Evolutionary conservation across 805 yeast genomes (phyloP), one percentile per base, ranked within the genome.

Genomic region (Candida corydali): DNA sequence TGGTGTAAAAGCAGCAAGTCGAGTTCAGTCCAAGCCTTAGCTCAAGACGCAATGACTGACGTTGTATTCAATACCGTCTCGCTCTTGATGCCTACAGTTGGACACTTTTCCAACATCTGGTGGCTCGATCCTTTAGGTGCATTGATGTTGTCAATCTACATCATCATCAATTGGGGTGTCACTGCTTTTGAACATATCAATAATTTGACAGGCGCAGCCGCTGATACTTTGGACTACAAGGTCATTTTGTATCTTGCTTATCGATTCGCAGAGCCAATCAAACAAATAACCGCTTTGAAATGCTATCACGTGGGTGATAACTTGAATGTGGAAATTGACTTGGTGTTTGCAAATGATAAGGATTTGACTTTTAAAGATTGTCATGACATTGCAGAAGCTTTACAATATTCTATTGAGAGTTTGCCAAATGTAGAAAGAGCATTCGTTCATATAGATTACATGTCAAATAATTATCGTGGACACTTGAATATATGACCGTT

Each of bases 111-210:
- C 12, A 55, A 69, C 14, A 48, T 70, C 12, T 80, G 86, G 82
- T 81, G 87, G 86, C 49, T 81, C 29, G 94, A 84, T 60, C 78
- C 93, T 1, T 46, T 76, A 3, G 93, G 94, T 11, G 94, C 94
- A 0, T 55, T 82, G 23, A 15, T 71, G 1, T 65, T 84, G 32
- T 79, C 86, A 9, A 32, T 72, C 6, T 84, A 82, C 46, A 76
- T 84, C 24, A 71, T 84, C 11, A 46, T 59, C 2, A 75, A 80
- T 36, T 84, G 94, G 94, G 59, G 74, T 4, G 43, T 46, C 12
- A 80, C 75, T 0, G 84, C 86, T 2, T 68, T 77, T 47, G 89
- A 78, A 40, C 94, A 85, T 50, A 80, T 85, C 29, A 73, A 76
- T 43, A 82, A 85, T 50, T 65, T 85, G 39, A 80, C 91, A 0